phyloP scores from a whole-genome alignment of 371 early-diverging fungal species.

The Mycotypha africana region DNA sequence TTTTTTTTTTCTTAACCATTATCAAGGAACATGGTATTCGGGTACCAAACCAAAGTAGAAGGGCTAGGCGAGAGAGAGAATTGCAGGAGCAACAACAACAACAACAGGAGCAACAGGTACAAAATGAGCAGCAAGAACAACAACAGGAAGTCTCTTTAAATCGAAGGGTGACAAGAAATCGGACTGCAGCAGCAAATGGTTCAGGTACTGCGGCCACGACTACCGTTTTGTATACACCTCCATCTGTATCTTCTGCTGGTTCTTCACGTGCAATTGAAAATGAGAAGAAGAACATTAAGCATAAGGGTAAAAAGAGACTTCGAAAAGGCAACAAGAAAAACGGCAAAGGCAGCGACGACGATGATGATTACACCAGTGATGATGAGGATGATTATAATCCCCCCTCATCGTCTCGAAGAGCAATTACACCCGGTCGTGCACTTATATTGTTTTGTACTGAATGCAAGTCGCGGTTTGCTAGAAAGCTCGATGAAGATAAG shows the following conservation, averaged over 20 bases:
- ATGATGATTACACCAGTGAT: conserved; percentile 27
- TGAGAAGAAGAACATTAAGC: no score
- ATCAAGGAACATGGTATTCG: conserved; percentile 64
- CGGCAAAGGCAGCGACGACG: conserved; percentile 20
- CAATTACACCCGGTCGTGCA: conserved; percentile 21
- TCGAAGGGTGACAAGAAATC: no score
- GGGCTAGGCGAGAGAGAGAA: conserved; percentile 13
- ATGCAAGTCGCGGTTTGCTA: conserved; percentile 55
- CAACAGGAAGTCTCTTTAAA: no score
- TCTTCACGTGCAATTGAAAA: no score
- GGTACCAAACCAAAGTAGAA: conserved; percentile 41
- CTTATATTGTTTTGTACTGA: conserved; percentile 54
- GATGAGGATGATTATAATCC: conserved; percentile 26
- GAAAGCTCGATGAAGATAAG: conserved; percentile 23
- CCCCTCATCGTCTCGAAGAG: conserved; percentile 24
- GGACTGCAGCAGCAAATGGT: no score
- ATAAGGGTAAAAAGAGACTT: no score
- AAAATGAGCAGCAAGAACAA: no score
- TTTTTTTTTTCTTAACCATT: neutral
- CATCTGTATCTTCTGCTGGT: neutral
- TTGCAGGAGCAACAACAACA: no score
- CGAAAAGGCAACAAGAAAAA: conserved; percentile 31
- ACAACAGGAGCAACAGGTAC: no score
- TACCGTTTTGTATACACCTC: neutral
- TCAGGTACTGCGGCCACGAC: neutral